These are phyloP conservation scores for Colletotrichum siamense DNA, from an alignment of 2,329 filamentous ascomycete species.

Conservation along the genomic window DNA sequence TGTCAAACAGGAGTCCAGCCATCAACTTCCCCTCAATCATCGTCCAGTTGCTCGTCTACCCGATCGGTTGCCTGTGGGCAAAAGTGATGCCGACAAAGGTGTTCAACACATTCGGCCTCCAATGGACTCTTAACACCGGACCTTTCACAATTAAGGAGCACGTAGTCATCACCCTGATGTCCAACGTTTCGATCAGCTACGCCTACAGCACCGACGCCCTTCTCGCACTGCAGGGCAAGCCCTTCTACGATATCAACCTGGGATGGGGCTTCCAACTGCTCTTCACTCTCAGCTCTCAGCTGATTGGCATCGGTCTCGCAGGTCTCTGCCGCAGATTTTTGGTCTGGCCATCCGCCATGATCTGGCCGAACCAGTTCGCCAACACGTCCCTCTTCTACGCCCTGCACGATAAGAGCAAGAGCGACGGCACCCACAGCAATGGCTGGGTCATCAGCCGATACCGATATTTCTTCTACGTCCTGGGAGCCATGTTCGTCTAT, in stretches of 20 bases:
- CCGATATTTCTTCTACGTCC: constrained; percentile 43
- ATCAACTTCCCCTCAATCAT: constrained; percentile 39
- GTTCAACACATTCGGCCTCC: constrained; percentile 44
- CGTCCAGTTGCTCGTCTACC: constrained; percentile 46
- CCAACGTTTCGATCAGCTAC: constrained; percentile 57
- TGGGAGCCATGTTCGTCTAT: constrained; percentile 49
- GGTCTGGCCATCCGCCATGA: constrained; percentile 65
- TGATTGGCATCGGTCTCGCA: constrained; percentile 66
- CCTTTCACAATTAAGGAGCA: constrained; percentile 54
- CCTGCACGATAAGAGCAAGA: constrained; percentile 45
- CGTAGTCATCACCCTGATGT: constrained; percentile 53
- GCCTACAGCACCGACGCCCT: constrained; percentile 45
- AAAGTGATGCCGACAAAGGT: constrained; percentile 43
- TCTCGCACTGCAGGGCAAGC: constrained; percentile 44
- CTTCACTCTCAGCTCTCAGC: constrained; percentile 62
- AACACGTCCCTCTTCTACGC: constrained; percentile 53
- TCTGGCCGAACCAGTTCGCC: constrained; percentile 60
- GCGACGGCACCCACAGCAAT: constrained; percentile 42
- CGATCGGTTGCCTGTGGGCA: constrained; percentile 49
- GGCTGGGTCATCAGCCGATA: constrained; percentile 45
- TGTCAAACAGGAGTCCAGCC: constrained; percentile 15
- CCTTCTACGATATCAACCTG: constrained; percentile 51
- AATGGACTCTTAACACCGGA: constrained; percentile 40
- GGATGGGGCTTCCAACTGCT: constrained; percentile 63
- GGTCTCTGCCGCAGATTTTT: constrained; percentile 62